Evolutionary conservation across 345 rosid genomes (phyloP), one percentile per base, ranked within the genome.

Genomic region (Pistacia atlantica): DNA sequence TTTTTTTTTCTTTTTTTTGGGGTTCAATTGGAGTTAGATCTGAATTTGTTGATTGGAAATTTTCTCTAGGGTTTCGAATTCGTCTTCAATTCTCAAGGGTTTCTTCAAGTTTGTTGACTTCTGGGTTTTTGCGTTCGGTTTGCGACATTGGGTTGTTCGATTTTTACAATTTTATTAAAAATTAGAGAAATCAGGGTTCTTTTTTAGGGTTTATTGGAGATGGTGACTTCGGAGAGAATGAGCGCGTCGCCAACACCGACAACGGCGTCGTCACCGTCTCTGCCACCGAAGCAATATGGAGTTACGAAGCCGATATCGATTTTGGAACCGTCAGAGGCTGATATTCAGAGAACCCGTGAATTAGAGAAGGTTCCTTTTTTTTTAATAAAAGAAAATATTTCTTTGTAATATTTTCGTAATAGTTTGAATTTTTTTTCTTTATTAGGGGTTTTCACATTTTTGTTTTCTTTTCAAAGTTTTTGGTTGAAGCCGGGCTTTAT

Each of bases 221-320:
- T 83, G 87, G 87, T 82, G 86, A 80, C 75, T 69, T 76, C 84
- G 37, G 87, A 89, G 86, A 84, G 82, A n/a, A 75, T 77, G 79
- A 38, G 77, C 52, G 71, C 67, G 10, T 52, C 85, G 16, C 37
- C 84, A 20, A 60, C 73, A 78, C 69, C 72, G 62, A 52, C 64
- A 66, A 54, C 65, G 37, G 4, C 33, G 4, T 18, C 28, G 11
- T 3, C 67, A 28, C 38, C 7, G 18, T 14, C 46, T 17, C 16
- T 63, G 51, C 45, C 62, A 2, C 25, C 76, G 56, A 86, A 77
- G 75, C 88, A 82, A 65, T 84, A 37, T 28, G 92, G 92, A 22
- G 87, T 86, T 2, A 87, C 88, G 48, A 81, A 89, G 75, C 95
- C 95, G 62, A 83, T 90, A n/a, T 90, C 92, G 11, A 45, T 79